Evolutionary conservation across 2,329 filamentous ascomycete genomes (phyloP).

Genomic region (Pseudogymnoascus sp.): DNA sequence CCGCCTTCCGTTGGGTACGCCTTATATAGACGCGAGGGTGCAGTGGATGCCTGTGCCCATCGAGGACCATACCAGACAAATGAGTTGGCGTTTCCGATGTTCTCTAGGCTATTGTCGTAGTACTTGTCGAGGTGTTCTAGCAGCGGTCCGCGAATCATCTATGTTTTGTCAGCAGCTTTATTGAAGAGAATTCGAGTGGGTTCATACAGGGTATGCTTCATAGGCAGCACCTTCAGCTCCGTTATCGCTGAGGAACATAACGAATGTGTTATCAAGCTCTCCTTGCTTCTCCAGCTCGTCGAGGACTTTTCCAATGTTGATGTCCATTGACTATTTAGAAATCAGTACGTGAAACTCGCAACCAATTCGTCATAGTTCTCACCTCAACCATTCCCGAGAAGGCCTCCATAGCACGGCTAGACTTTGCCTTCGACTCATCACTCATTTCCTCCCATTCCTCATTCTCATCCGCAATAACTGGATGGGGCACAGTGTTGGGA

Average conservation of each 20-base stretch:
- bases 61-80: slow-evolving; percentile 42
- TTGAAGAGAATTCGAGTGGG: slow-evolving; percentile 11
- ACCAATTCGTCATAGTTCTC: slow-evolving; percentile 27
- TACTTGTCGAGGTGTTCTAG: slow-evolving; percentile 22
- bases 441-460: slow-evolving; percentile 33
- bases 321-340: slow-evolving; percentile 31
- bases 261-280: slow-evolving; percentile 41
- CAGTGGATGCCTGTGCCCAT: slow-evolving; percentile 32
- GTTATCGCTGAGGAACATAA: slow-evolving; percentile 43
- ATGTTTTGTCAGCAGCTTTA: background rate
- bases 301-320: slow-evolving; percentile 38
- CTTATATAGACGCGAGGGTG: slow-evolving; percentile 36
- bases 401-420: slow-evolving; percentile 39
- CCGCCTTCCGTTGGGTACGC: slow-evolving; percentile 34
- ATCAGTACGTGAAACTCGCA: background rate
- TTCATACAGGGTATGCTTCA: slow-evolving; percentile 37
- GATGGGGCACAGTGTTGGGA: slow-evolving; percentile 34
- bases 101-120: slow-evolving; percentile 40
- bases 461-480: slow-evolving; percentile 28
- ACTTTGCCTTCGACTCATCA: slow-evolving; percentile 32
- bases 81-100: slow-evolving; percentile 37
- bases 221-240: slow-evolving; percentile 40
- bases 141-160: slow-evolving; percentile 27
- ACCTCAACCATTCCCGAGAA: slow-evolving; percentile 41
- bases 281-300: slow-evolving; percentile 37